These are phyloP conservation scores for Trichodelitschia bisporula DNA, from an alignment of 495 filamentous ascomycete genomes.

Conservation along the genomic window DNA sequence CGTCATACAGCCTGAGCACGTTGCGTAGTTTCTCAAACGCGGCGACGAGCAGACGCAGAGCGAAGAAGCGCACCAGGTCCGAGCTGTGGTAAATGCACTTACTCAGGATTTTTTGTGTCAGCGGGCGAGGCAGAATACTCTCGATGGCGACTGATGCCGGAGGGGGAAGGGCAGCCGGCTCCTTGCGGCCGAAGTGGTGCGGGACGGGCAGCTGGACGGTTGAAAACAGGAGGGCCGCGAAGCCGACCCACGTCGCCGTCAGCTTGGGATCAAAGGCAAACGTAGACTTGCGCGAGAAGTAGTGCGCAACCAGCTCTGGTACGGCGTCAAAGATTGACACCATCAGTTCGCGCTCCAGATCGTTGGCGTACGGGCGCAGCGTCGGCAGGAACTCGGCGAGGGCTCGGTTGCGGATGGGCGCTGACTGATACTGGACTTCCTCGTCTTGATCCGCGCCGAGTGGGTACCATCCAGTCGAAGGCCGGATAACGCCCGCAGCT, in stretches of 20 bases:
- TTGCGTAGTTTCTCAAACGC: conserved; percentile 53
- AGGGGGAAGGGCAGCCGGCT: conserved; percentile 34
- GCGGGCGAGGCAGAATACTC: conserved; percentile 62
- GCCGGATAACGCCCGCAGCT: conserved; percentile 38
- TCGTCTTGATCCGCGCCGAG: no score
- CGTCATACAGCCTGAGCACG: conserved; percentile 28
- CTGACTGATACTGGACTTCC: no score
- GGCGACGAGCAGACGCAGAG: conserved; percentile 47
- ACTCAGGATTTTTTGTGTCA: conserved; percentile 49
- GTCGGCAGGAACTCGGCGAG: conserved; percentile 50
- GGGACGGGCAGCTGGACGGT: conserved; percentile 50
- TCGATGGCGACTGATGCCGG: conserved; percentile 53
- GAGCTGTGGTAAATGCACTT: conserved; percentile 47
- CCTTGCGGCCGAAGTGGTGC: conserved; percentile 29
- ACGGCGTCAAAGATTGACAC: conserved; percentile 52
- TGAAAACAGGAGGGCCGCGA: conserved; percentile 65
- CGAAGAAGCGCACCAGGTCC: conserved; percentile 58
- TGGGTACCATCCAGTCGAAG: conserved; percentile 27
- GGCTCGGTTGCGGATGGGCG: conserved; percentile 48
- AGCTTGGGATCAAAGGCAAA: conserved; percentile 82
- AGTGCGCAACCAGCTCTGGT: conserved; percentile 66
- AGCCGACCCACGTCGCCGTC: conserved; percentile 82
- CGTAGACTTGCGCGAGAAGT: conserved; percentile 52
- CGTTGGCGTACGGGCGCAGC: conserved; percentile 65
- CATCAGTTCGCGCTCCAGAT: conserved; percentile 57